These are phyloP conservation scores for Sanguinoderma infundibulare DNA, from an alignment of 1,284 basidiomycete species.

Conservation along the genomic window DNA sequence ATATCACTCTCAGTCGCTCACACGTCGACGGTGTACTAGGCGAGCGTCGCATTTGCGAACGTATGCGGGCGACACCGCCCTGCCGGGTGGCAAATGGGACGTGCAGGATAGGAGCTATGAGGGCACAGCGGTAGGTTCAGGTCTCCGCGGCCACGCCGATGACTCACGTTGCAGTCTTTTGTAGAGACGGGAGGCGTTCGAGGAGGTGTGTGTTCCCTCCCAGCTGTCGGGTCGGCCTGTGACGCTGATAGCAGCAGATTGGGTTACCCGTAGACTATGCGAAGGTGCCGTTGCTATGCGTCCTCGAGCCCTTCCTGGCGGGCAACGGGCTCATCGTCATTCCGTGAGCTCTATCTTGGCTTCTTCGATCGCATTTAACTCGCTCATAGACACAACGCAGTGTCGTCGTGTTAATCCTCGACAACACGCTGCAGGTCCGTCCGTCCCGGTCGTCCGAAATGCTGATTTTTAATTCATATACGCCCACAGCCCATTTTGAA, in stretches of 20 bases:
- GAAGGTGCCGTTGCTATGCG: slow-evolving; percentile 74
- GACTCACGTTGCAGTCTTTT: background rate
- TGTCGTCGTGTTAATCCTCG: slow-evolving; percentile 81
- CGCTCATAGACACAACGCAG: slow-evolving; percentile 40
- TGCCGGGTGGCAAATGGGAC: slow-evolving; percentile 85
- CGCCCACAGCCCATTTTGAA: slow-evolving; percentile 73
- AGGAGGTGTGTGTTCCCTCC: slow-evolving; percentile 52
- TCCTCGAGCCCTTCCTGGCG: slow-evolving; percentile 78
- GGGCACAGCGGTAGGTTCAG: slow-evolving; percentile 72
- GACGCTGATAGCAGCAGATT: slow-evolving; percentile 52
- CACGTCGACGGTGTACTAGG: no score
- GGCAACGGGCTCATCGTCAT: slow-evolving; percentile 77
- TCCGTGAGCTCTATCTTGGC: slow-evolving; percentile 57
- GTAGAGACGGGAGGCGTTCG: slow-evolving; percentile 75
- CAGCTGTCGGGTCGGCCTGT: background rate
- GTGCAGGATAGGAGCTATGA: slow-evolving; percentile 68
- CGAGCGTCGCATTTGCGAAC: slow-evolving; percentile 72
- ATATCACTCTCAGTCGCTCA: no score
- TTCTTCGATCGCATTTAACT: slow-evolving; percentile 2
- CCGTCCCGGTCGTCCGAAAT: background rate
- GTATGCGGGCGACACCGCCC: slow-evolving; percentile 83
- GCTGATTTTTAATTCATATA: slow-evolving; percentile 17
- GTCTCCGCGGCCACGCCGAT: background rate
- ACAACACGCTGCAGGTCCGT: slow-evolving; percentile 66
- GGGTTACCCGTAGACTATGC: slow-evolving; percentile 74